Conservation (phyloP, 257 asterid species). For the Plantago major region DNA sequence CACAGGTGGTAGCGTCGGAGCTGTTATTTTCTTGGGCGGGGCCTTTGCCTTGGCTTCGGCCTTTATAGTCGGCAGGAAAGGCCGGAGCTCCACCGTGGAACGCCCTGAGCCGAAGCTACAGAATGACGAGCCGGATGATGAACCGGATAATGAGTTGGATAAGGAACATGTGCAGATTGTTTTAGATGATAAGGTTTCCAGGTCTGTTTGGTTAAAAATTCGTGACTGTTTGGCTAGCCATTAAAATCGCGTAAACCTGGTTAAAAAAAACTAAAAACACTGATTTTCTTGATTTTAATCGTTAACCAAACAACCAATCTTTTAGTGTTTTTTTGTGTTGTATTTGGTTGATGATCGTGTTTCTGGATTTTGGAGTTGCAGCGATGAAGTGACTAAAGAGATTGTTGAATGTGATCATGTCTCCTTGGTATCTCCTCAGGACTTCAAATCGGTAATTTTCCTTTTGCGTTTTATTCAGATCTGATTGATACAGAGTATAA, state of each 20-base stretch:
- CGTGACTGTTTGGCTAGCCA: neutral
- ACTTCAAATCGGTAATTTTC: slow-evolving; percentile 27
- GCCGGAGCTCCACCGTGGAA: slow-evolving; percentile 20
- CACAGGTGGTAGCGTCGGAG: slow-evolving; percentile 42
- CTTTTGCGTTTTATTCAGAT: slow-evolving; percentile 9
- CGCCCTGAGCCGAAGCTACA: neutral
- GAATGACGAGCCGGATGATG: slow-evolving; percentile 22
- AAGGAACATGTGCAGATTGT: slow-evolving; percentile 13
- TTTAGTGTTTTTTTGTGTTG: neutral
- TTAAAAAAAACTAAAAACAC: neutral
- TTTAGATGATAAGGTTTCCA: slow-evolving; percentile 12
- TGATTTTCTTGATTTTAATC: neutral
- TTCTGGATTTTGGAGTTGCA: slow-evolving; percentile 20
- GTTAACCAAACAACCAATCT: neutral
- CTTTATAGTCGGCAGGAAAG: slow-evolving; percentile 21
- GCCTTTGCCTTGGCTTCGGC: slow-evolving; percentile 47
- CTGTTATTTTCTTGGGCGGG: slow-evolving; percentile 53
- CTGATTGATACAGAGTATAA: neutral
- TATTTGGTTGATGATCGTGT: neutral
- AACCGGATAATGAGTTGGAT: slow-evolving; percentile 21
- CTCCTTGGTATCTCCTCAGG: slow-evolving; percentile 10
- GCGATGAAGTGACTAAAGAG: slow-evolving; percentile 20
- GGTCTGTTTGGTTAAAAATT: slow-evolving; percentile 26
- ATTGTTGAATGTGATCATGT: slow-evolving; percentile 4
- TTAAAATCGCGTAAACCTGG: neutral